phyloP scores from a whole-genome alignment of 441 rosid species.

The Pelargonium myrrhifolium region DNA sequence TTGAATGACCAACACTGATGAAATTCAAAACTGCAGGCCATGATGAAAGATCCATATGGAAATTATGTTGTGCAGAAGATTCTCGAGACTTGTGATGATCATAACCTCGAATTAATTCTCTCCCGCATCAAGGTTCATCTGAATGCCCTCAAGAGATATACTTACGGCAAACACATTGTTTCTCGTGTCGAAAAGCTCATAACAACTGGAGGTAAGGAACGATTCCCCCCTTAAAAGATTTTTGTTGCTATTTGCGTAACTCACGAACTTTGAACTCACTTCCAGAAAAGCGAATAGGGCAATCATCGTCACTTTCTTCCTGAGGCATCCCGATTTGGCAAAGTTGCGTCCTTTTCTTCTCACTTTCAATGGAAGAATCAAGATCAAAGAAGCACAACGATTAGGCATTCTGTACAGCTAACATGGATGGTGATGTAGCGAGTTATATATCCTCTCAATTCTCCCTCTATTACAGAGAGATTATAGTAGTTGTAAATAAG shows the following conservation, averaged over 20 bases:
- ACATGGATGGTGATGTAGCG: constrained; percentile 26
- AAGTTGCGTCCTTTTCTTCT: constrained; percentile 20
- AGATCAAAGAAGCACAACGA: constrained; percentile 3
- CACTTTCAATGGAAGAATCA: constrained; percentile 1
- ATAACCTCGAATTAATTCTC: constrained; percentile 82
- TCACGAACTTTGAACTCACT: background rate
- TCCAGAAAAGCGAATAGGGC: constrained; percentile 81
- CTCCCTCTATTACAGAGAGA: constrained; percentile 13
- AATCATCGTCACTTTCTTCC: constrained; percentile 41
- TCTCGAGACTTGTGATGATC: constrained; percentile 90
- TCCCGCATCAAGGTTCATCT: constrained; percentile 85
- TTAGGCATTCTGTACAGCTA: constrained; percentile 35
- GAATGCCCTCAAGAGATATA: constrained; percentile 90
- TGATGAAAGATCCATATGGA: constrained; percentile 99
- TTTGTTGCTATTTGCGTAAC: background rate
- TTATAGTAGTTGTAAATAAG: constrained; percentile 33
- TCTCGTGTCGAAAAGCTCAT: constrained; percentile 97
- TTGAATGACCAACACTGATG: background rate
- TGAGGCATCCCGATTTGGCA: constrained; percentile 19
- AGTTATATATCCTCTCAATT: constrained; percentile 15
- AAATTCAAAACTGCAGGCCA: constrained; percentile 43
- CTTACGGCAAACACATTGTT: constrained; percentile 95
- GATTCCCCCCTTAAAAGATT: background rate
- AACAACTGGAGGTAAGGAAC: constrained; percentile 79
- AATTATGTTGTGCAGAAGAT: constrained; percentile 95